Conservation (phyloP, 331 rosid species). For the Phaseolus coccineus region DNA sequence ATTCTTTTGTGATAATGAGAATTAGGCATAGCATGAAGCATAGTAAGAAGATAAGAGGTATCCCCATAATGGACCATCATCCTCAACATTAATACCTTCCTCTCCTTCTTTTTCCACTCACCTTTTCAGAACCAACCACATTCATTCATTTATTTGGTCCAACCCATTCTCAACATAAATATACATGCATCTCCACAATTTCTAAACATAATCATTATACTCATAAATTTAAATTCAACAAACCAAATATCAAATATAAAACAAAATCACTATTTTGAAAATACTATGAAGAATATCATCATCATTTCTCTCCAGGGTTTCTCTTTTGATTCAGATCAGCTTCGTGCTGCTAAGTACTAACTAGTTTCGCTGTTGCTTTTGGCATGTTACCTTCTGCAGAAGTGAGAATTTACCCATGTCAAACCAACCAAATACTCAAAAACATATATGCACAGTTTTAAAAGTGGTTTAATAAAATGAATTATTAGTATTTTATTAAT, state of each 20-base stretch:
- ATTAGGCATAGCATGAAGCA: not conserved
- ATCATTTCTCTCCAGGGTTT: too few relatives aligned
- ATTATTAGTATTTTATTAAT: too few relatives aligned
- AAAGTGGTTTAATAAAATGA: too few relatives aligned
- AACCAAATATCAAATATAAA: not conserved
- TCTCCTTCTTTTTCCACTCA: conserved; percentile 1
- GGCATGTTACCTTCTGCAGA: too few relatives aligned
- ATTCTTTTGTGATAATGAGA: conserved; percentile 23
- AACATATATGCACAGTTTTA: too few relatives aligned
- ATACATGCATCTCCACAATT: not conserved
- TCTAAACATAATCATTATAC: conserved; percentile 21
- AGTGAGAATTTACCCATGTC: too few relatives aligned
- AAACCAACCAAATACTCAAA: too few relatives aligned
- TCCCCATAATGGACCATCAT: conserved; percentile 27
- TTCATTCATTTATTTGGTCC: conserved; percentile 38
- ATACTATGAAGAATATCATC: not conserved
- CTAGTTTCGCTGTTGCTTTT: too few relatives aligned
- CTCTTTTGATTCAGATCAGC: too few relatives aligned
- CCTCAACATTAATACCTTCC: conserved; percentile 30
- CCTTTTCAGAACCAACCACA: conserved; percentile 38
- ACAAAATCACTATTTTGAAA: not conserved
- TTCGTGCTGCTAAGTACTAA: too few relatives aligned
- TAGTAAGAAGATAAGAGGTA: not conserved
- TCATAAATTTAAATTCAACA: not conserved
- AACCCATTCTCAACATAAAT: not conserved